These are phyloP conservation scores for Lumnitzera racemosa DNA, from an alignment of 345 rosid species.

Conservation along the genomic window DNA sequence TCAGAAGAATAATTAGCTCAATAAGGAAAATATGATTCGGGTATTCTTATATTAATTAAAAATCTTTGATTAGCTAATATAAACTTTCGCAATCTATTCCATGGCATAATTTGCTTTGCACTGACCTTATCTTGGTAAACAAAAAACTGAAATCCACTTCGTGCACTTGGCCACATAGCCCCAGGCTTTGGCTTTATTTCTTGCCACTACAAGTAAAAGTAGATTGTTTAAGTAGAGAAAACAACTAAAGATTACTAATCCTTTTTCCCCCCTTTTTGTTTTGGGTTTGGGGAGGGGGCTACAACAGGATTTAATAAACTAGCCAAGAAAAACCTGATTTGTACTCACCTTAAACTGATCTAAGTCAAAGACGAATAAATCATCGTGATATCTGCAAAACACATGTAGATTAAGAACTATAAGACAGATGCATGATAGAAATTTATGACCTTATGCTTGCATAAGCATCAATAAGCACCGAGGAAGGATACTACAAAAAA, in stretches of 20 bases:
- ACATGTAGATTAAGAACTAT: constrained; percentile 1
- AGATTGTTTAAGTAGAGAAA: too few species aligned
- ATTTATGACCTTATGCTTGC: background rate
- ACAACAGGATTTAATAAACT: background rate
- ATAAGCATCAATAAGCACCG: too few species aligned
- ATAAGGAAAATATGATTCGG: too few species aligned
- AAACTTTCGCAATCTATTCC: too few species aligned
- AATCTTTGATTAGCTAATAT: too few species aligned
- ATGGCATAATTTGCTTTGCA: background rate
- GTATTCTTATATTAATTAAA: too few species aligned
- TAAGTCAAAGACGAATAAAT: constrained; percentile 72
- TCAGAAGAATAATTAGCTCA: too few species aligned
- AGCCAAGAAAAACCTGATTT: constrained; percentile 5
- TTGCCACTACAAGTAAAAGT: constrained; percentile 64
- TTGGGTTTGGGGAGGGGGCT: too few species aligned
- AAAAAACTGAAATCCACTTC: constrained; percentile 91
- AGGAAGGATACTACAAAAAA: too few species aligned
- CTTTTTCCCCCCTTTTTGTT: too few species aligned
- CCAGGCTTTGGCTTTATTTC: constrained; percentile 93
- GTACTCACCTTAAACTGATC: constrained; percentile 79
- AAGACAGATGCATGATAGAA: background rate
- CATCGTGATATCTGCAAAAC: constrained; percentile 73
- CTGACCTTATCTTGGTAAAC: constrained; percentile 85
- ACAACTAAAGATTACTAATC: too few species aligned
- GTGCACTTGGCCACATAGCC: constrained; percentile 88